Percentiles rank a stretch among this genome's conserved stretches.
These are phyloP conservation scores for Fimicolochytrium jonesii DNA, from an alignment of 192 early-diverging fungal genomes.

Conservation along the genomic window DNA sequence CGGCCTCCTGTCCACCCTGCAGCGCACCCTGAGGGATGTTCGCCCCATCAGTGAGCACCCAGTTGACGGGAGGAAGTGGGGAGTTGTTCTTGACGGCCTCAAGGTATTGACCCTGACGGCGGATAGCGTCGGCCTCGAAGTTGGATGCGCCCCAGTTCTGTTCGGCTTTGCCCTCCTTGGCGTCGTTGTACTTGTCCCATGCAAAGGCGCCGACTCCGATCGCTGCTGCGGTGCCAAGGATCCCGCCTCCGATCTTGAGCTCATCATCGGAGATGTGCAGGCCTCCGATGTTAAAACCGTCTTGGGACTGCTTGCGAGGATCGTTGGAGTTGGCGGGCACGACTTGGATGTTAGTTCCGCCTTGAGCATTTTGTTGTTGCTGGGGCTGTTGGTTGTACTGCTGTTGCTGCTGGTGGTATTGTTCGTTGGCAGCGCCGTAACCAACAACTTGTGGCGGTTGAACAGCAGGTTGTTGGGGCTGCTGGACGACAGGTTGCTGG, in stretches of 20 bases:
- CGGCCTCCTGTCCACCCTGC: conserved; percentile 52
- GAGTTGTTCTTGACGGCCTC: conserved; percentile 5
- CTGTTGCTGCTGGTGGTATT: conserved; percentile 6
- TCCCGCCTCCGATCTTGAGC: conserved; percentile 28
- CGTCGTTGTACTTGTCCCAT: conserved; percentile 24
- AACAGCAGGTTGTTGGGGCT: conserved; percentile 7
- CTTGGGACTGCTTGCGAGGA: conserved; percentile 20
- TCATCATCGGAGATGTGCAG: conserved; percentile 9
- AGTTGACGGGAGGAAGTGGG: conserved; percentile 12
- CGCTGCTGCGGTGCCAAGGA: conserved; percentile 33
- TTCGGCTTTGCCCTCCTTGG: conserved; percentile 6
- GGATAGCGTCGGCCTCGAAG: conserved; percentile 1
- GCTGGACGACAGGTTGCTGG: conserved; percentile 21
- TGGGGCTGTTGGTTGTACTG: neutral
- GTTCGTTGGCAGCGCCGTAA: neutral
- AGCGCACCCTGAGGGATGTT: conserved; percentile 43
- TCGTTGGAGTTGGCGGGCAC: conserved; percentile 13
- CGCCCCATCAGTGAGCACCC: conserved; percentile 14
- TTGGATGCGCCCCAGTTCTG: neutral
- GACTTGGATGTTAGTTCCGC: neutral
- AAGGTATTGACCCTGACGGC: conserved; percentile 6
- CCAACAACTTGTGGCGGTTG: neutral
- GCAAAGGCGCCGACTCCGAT: conserved; percentile 31
- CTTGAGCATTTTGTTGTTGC: neutral
- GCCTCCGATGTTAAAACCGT: conserved; percentile 15